Conservation (phyloP, 192 early-diverging fungal species). For the Coemansia sp. region DNA sequence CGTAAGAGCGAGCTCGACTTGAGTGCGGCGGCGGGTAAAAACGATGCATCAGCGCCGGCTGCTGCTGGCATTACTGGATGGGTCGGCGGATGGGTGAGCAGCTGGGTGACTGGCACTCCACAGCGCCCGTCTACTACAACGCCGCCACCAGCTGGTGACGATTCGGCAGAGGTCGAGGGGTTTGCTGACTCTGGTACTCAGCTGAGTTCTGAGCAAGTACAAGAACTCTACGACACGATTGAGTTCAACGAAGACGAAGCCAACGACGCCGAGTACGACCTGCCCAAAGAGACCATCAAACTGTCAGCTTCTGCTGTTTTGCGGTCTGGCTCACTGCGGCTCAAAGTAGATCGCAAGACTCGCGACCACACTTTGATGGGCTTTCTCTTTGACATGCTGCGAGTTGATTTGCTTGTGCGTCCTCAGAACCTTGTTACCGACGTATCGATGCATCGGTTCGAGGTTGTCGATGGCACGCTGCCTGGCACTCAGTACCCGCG, state of each 20-base stretch:
- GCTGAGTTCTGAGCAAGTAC: slow-evolving; percentile 81
- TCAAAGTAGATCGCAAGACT: slow-evolving; percentile 60
- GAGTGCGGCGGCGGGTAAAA: not conserved
- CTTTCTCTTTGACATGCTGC: slow-evolving; percentile 47
- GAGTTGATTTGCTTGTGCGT: slow-evolving; percentile 45
- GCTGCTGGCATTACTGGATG: slow-evolving; percentile 38
- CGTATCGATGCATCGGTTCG: slow-evolving; percentile 54
- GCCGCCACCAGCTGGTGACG: not conserved
- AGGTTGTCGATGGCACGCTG: slow-evolving; percentile 56
- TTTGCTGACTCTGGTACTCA: slow-evolving; percentile 28
- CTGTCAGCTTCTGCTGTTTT: slow-evolving; percentile 66
- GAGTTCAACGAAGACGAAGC: slow-evolving; percentile 85
- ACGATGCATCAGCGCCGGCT: slow-evolving; percentile 11
- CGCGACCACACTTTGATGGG: slow-evolving; percentile 55
- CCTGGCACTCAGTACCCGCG: slow-evolving; percentile 51
- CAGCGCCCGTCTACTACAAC: not conserved
- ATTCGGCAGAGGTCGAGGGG: slow-evolving; percentile 3
- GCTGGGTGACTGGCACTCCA: slow-evolving; percentile 42
- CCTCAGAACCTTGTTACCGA: slow-evolving; percentile 46
- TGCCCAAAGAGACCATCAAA: slow-evolving; percentile 60
- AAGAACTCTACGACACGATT: slow-evolving; percentile 91
- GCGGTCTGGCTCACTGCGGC: slow-evolving; percentile 75
- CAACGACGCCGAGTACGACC: slow-evolving; percentile 45
- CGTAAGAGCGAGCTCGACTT: slow-evolving; percentile 29
- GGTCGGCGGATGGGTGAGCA: slow-evolving; percentile 56